A percentile compares a stretch with the other conserved stretches of the same genome.
These are phyloP conservation scores for Margaritispora aquatica DNA, from an alignment of 495 filamentous ascomycete species.

Conservation along the genomic window DNA sequence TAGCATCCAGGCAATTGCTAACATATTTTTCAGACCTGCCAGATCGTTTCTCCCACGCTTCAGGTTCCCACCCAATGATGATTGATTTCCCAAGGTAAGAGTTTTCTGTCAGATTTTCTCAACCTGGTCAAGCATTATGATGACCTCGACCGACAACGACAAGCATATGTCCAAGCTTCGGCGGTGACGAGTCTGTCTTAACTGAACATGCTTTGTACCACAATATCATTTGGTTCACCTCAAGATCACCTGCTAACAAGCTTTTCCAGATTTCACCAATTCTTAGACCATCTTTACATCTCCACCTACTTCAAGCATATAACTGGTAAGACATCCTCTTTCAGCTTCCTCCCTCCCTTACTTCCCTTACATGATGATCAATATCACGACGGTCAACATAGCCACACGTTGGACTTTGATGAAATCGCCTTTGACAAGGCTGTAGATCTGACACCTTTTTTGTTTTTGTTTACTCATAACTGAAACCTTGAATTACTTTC, in stretches of 20 bases:
- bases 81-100: not conserved
- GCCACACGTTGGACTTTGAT: constrained; percentile 29
- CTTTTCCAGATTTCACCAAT: not conserved
- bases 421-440: constrained; percentile 28
- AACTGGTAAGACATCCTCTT: not conserved
- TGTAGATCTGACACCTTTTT: constrained; percentile 26
- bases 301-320: not conserved
- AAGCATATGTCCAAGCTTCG: constrained; percentile 84
- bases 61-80: no score
- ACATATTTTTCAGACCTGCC: not conserved
- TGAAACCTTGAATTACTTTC: not conserved
- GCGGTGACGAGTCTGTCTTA: constrained; percentile 57
- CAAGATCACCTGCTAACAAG: not conserved
- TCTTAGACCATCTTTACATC: no score
- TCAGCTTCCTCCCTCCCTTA: no score
- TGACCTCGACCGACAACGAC: constrained; percentile 62
- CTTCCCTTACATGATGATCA: constrained; percentile 26
- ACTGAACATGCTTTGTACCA: constrained; percentile 26
- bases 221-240: not conserved
- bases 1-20: constrained; percentile 6
- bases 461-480: not conserved
- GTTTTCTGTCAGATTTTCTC: not conserved
- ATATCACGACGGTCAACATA: constrained; percentile 31
- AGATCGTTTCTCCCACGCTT: not conserved
- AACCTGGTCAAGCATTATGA: constrained; percentile 38